A percentile compares a stretch with the other conserved stretches of the same genome.
Evolutionary conservation across 2,329 filamentous ascomycete species (phyloP).

Genomic region (Dichotomopilus funicola): DNA sequence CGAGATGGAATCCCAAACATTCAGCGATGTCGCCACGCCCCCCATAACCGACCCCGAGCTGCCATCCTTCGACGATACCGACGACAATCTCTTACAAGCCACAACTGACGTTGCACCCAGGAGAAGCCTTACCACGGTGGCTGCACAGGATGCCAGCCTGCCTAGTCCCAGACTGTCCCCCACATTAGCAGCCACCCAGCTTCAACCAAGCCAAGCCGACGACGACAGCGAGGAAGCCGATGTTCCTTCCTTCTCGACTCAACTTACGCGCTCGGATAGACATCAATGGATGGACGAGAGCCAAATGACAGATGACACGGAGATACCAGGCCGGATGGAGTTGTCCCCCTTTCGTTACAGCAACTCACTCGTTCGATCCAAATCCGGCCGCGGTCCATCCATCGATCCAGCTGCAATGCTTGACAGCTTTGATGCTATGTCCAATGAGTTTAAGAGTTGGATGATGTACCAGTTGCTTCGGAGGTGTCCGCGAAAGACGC

Average conservation of each 20-base stretch:
- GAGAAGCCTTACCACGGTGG: slow-evolving; percentile 59
- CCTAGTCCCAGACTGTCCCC: slow-evolving; percentile 93
- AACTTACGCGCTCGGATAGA: slow-evolving; percentile 29
- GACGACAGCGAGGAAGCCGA: slow-evolving; percentile 39
- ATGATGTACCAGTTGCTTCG: slow-evolving; percentile 95
- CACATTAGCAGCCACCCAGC: slow-evolving; percentile 66
- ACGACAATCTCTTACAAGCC: slow-evolving; percentile 43
- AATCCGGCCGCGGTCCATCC: slow-evolving; percentile 37
- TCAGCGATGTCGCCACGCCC: slow-evolving; percentile 64
- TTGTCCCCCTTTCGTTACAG: slow-evolving; percentile 27
- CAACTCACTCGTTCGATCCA: slow-evolving; percentile 11
- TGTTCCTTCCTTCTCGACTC: slow-evolving; percentile 28
- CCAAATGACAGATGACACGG: slow-evolving; percentile 34
- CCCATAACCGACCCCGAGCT: slow-evolving; percentile 68
- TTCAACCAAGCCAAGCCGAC: slow-evolving; percentile 36
- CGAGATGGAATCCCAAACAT: slow-evolving; percentile 52
- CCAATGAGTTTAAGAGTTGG: slow-evolving; percentile 85
- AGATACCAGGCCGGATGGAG: slow-evolving; percentile 23
- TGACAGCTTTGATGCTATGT: slow-evolving; percentile 85
- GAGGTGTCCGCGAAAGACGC: slow-evolving; percentile 77
- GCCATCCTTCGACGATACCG: slow-evolving; percentile 50
- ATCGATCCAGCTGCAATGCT: slow-evolving; percentile 82
- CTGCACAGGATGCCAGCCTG: slow-evolving; percentile 80
- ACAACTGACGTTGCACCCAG: slow-evolving; percentile 41
- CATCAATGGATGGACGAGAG: slow-evolving; percentile 34